Evolutionary conservation across 2,329 filamentous ascomycete species (phyloP), one percentile per base, ranked within the genome.

Genomic region (Colletotrichum eremochloae): DNA sequence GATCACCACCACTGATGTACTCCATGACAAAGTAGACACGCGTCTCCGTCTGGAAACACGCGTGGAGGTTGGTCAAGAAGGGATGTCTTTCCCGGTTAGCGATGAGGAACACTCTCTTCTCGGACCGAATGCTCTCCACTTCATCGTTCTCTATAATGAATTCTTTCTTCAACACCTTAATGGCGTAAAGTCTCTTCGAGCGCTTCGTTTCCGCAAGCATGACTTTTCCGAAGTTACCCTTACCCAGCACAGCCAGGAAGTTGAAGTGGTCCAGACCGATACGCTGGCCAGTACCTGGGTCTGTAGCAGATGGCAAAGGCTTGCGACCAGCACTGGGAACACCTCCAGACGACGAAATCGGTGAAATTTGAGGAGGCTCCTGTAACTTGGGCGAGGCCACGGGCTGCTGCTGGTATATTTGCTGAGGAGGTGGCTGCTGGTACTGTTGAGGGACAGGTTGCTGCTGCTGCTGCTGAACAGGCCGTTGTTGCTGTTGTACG

Each of bases 101-200:
- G 80, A 99, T 93, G 81, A 99, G 82, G 85, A 98, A 97, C 20
- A 99, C 97, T 75, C 96, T 90, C 89, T 99, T 99, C 84, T 99
- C 96, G 0, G 96, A 99, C 75, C 96, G 91, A 53, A 95, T 98
- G 82, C 96, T 98, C 83, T 99, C 96, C 9, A 99, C 96, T 85
- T 99, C 96, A 80, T 99, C 96, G 76, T 99, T 97, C 81, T 99
- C 97, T 74, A 99, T 99, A 80, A 99, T 99, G 82, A 99, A 99
- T 82, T 99, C 96, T 85, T 99, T 99, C 89, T 99, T 99, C 77
- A 99, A 86, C 48, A 99, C 96, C 84, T 99, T 99, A 83, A 99
- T 99, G 69, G 96, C 96, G 81, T 98, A 99, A 9, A 99, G 87
- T 81, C 96, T 93, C 82, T 95, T 94, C 12, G 93, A 91, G 67